Percentiles rank a stretch among this genome's conserved stretches.
phyloP scores from a whole-genome alignment of 2,329 filamentous ascomycete species.

The Dactylellina leptospora region DNA sequence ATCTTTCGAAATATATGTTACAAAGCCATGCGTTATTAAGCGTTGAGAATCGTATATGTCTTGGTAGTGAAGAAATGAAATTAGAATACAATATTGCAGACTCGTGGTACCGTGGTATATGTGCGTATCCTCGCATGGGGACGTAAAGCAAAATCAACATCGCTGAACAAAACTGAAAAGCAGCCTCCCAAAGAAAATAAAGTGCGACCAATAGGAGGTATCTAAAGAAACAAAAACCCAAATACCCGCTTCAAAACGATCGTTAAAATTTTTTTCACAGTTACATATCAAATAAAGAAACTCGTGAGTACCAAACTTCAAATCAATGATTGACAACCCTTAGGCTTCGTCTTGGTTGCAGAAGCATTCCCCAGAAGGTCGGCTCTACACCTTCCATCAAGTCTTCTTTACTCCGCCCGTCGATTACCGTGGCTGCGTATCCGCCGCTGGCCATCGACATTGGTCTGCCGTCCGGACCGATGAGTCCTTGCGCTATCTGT shows the following conservation, averaged over 20 bases:
- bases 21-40: no score
- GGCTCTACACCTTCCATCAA: slow-evolving; percentile 72
- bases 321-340: slow-evolving; percentile 70
- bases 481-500: slow-evolving; percentile 44
- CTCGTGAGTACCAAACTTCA: not conserved
- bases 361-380: slow-evolving; percentile 74
- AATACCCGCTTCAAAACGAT: slow-evolving; percentile 24
- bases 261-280: slow-evolving; percentile 3
- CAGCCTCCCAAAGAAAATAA: not conserved
- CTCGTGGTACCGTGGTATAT: slow-evolving; percentile 4
- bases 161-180: not conserved
- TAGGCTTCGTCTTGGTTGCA: slow-evolving; percentile 74
- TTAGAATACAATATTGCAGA: not conserved
- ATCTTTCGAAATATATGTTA: no score
- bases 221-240: not conserved
- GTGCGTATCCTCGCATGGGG: not conserved
- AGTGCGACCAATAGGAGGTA: slow-evolving; percentile 1
- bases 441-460: slow-evolving; percentile 57
- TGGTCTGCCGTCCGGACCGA: slow-evolving; percentile 56
- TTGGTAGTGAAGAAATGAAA: no score
- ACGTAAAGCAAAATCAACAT: not conserved
- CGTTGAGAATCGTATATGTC: no score
- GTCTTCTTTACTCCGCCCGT: slow-evolving; percentile 65
- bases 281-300: not conserved
- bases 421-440: slow-evolving; percentile 14